Evolutionary conservation across 2,329 filamentous ascomycete genomes (phyloP), one percentile per base, ranked within the genome.

Genomic region (Colletotrichum graminicola): DNA sequence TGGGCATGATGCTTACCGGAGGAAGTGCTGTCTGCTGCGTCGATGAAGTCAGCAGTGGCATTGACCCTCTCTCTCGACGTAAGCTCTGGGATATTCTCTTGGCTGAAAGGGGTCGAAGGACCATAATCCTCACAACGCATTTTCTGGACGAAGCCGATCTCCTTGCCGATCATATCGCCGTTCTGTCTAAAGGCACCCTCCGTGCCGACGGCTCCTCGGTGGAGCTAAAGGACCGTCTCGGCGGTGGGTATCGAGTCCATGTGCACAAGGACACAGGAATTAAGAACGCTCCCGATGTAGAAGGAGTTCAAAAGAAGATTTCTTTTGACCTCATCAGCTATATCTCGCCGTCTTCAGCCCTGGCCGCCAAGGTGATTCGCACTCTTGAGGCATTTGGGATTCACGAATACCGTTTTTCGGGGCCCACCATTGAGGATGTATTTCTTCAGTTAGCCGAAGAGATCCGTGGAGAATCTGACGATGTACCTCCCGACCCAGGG

Each of bases 11-110:
- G 94, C 90, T 98, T 75, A 97, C 94, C 4, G 95, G 95, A 73
- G 94, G 94, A 14, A 95, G 93, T 73, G 90, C 90, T 32, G 91
- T 98, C 0, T 97, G 95, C 81, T 96, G 94, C 76, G 90, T 98
- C 7, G 95, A 98, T 75, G 95, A 98, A 80, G 94, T 97, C 18
- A 95, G 92, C 49, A 94, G 92, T 71, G 95, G 95, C 18, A 86
- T 98, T 26, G 95, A 98, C 78, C 94, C 95, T 0, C 84, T 98
- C 1, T 95, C 93, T 26, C 87, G 95, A 66, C 86, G 94, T 36
- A 97, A 97, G 82, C 93, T 98, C 32, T 98, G 95, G 95, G 94
- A 97, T 75, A 98, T 98, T 71, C 84, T 98, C 29, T 85, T 97
- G 16, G 92, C 92, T 1, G 94, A 97, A 80, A 90, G 95, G 68